These are phyloP conservation scores for Fusarium sp. DNA, from an alignment of 2,329 filamentous ascomycete species.

Conservation along the genomic window DNA sequence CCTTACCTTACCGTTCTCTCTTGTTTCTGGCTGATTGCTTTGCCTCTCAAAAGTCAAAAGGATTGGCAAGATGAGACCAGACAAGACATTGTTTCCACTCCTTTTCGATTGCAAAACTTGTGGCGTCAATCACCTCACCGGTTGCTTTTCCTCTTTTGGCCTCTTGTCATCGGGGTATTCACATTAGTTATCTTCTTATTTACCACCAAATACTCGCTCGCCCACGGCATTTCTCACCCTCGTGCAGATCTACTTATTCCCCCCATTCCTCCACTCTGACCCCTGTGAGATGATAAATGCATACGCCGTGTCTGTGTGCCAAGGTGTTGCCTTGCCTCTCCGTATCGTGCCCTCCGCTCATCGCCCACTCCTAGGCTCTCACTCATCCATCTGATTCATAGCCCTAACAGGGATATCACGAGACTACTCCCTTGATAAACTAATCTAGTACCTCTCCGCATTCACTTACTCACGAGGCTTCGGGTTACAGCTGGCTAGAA, in stretches of 20 bases:
- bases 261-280: constrained; percentile 19
- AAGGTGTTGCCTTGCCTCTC: constrained; percentile 8
- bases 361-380: not conserved
- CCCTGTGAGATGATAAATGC: constrained; percentile 1
- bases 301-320: not conserved
- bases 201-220: constrained; percentile 14
- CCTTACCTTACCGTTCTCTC: not conserved
- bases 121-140: constrained; percentile 42
- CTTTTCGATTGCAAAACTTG: constrained; percentile 38
- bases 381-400: constrained; percentile 17
- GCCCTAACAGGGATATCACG: constrained; percentile 21
- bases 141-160: constrained; percentile 25
- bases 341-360: constrained; percentile 1
- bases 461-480: constrained; percentile 23
- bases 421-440: constrained; percentile 1
- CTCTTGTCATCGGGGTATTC: constrained; percentile 23
- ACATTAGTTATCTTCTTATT: constrained; percentile 16
- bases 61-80: constrained; percentile 10
- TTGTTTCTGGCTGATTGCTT: not conserved
- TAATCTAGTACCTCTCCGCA: constrained; percentile 23
- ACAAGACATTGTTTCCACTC: constrained; percentile 26
- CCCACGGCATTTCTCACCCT: constrained; percentile 11
- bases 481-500: constrained; percentile 10
- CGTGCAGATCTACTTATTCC: constrained; percentile 22
- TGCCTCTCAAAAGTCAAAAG: constrained; percentile 7